A percentile compares a stretch with the other conserved stretches of the same genome.
phyloP scores from a whole-genome alignment of 106 monocot genomes.

The Platanthera guangdongensis region DNA sequence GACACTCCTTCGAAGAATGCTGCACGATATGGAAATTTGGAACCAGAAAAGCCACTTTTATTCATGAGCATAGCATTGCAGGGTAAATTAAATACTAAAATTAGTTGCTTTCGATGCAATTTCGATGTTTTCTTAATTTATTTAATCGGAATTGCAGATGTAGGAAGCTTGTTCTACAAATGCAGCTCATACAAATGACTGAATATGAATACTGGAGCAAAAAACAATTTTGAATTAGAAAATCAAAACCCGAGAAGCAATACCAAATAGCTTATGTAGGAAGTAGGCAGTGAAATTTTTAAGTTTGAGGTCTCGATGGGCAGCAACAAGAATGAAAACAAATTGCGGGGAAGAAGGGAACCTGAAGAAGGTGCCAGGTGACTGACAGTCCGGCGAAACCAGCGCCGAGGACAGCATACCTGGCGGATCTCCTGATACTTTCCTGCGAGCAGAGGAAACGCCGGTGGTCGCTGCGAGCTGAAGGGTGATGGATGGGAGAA shows the following conservation, averaged over 20 bases:
- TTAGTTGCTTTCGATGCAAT: background rate
- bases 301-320: background rate
- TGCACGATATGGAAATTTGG: slow-evolving; percentile 10
- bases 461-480: background rate
- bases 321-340: background rate
- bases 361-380: slow-evolving; percentile 87
- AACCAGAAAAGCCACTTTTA: background rate
- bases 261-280: too few relatives aligned
- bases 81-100: background rate
- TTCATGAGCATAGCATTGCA: background rate
- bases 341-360: slow-evolving; percentile 7
- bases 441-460: background rate
- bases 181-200: background rate
- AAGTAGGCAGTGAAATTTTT: background rate
- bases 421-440: slow-evolving; percentile 4
- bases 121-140: background rate
- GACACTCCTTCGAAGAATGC: slow-evolving; percentile 43
- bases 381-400: slow-evolving; percentile 93
- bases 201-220: background rate
- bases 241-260: background rate
- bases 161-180: background rate
- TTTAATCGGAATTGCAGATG: background rate
- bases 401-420: slow-evolving; percentile 93
- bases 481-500: background rate
- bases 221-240: background rate